These are phyloP conservation scores for Arabidopsis hybrid DNA, from an alignment of 441 rosid species.

Conservation along the genomic window DNA sequence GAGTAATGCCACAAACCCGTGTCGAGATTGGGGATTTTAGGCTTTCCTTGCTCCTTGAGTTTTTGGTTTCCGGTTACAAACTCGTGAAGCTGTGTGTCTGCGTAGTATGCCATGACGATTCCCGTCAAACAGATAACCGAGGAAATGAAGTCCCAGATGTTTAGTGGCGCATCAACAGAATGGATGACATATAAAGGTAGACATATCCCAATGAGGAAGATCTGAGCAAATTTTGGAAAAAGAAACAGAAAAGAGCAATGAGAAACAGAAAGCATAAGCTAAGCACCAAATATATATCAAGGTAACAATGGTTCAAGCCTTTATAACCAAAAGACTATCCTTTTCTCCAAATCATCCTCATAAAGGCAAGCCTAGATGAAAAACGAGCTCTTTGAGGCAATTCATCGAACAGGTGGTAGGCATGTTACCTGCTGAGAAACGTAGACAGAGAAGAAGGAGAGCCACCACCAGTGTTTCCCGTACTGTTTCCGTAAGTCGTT, in stretches of 20 bases:
- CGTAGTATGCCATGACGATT: constrained; percentile 71
- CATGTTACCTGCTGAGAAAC: constrained; percentile 78
- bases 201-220: constrained; percentile 80
- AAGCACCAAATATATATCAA: neutral
- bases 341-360: neutral
- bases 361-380: neutral
- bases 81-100: constrained; percentile 85
- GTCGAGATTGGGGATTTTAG: constrained; percentile 68
- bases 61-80: constrained; percentile 70
- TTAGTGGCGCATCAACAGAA: constrained; percentile 65
- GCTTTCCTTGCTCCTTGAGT: constrained; percentile 76
- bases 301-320: neutral
- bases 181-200: constrained; percentile 79
- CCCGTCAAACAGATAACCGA: constrained; percentile 66
- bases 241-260: neutral
- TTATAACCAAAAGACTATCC: neutral
- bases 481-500: constrained; percentile 75
- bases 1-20: constrained; percentile 83
- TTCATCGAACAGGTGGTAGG: constrained; percentile 50
- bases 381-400: constrained; percentile 49
- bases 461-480: constrained; percentile 95
- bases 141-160: constrained; percentile 72
- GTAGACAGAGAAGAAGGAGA: constrained; percentile 90
- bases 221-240: constrained; percentile 51
- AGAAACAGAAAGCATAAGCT: constrained; percentile 23